Evolutionary conservation across 1,139 yeast species (phyloP).

Genomic region (Blastobotrys raffinosifermentans): DNA sequence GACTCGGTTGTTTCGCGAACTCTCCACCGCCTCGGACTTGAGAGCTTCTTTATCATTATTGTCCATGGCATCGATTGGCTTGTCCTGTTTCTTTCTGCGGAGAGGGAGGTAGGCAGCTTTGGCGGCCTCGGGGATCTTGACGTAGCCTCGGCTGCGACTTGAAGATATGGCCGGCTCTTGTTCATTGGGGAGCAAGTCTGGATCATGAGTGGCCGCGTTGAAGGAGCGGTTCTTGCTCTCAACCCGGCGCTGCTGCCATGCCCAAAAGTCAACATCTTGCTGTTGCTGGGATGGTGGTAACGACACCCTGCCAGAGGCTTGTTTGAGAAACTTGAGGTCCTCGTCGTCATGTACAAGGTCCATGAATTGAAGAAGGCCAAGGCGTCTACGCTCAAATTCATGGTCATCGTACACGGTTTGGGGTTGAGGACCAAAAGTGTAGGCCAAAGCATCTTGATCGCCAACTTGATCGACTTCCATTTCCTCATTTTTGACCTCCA

Average conservation of each 20-base stretch:
- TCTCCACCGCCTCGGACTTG: slow-evolving; percentile 34
- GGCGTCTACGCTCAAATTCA: slow-evolving; percentile 26
- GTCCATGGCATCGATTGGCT: slow-evolving; percentile 32
- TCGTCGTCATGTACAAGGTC: slow-evolving; percentile 62
- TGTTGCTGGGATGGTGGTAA: not conserved
- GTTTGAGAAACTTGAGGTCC: slow-evolving; percentile 52
- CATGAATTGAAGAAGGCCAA: slow-evolving; percentile 51
- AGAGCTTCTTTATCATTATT: slow-evolving; percentile 33
- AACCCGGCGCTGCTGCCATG: slow-evolving; percentile 52
- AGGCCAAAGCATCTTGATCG: not conserved
- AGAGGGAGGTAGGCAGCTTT: slow-evolving; percentile 80
- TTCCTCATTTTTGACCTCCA: not conserved
- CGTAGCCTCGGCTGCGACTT: slow-evolving; percentile 70
- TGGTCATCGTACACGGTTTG: slow-evolving; percentile 36
- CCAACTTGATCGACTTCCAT: not conserved
- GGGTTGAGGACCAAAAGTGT: not conserved
- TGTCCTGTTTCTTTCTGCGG: slow-evolving; percentile 47
- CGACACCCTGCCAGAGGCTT: slow-evolving; percentile 40
- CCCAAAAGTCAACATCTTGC: slow-evolving; percentile 54
- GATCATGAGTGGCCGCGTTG: not conserved
- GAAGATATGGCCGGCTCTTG: slow-evolving; percentile 35
- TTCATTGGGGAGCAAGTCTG: slow-evolving; percentile 5
- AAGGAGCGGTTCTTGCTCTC: slow-evolving; percentile 1
- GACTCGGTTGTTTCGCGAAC: slow-evolving; percentile 83
- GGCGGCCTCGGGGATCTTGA: slow-evolving; percentile 63